These are phyloP conservation scores for Rhodamnia rubescens DNA, from an alignment of 345 rosid species.

Conservation along the genomic window DNA sequence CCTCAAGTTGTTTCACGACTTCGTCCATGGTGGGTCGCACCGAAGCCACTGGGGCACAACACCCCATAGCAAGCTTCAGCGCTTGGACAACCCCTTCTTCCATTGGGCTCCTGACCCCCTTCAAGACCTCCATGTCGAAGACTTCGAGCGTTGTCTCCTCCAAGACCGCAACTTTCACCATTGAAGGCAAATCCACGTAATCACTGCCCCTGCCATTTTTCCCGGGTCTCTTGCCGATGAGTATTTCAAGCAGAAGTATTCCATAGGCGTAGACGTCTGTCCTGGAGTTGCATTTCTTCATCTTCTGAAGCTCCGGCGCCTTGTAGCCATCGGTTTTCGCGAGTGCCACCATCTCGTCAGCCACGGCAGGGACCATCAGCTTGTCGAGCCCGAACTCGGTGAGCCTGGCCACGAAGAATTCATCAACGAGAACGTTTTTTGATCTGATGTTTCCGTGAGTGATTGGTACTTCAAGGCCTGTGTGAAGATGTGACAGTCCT, in stretches of 20 bases:
- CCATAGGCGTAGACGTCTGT: constrained; percentile 95
- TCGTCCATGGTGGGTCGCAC: constrained; percentile 96
- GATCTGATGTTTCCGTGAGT: constrained; percentile 90
- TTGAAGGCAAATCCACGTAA: constrained; percentile 69
- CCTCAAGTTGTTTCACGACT: constrained; percentile 91
- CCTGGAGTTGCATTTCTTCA: constrained; percentile 90
- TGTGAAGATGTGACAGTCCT: constrained; percentile 83
- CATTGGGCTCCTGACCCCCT: constrained; percentile 88
- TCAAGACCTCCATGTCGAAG: constrained; percentile 73
- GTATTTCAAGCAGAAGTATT: constrained; percentile 73
- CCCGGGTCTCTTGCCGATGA: constrained; percentile 91
- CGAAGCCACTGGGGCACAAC: constrained; percentile 88
- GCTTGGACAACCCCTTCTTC: constrained; percentile 96
- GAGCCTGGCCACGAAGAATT: constrained; percentile 69
- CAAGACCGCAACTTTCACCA: constrained; percentile 86
- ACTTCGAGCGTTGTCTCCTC: constrained; percentile 97
- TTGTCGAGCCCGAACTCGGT: constrained; percentile 91
- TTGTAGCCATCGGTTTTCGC: constrained; percentile 85
- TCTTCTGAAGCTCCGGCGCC: constrained; percentile 93
- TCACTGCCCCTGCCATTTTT: constrained; percentile 53
- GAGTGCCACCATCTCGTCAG: constrained; percentile 82
- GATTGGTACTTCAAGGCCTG: constrained; percentile 62
- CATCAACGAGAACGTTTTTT: constrained; percentile 87
- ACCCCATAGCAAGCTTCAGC: constrained; percentile 96
- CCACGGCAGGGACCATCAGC: constrained; percentile 82